phyloP scores from a whole-genome alignment of 345 rosid genomes.

The Mangifera indica region DNA sequence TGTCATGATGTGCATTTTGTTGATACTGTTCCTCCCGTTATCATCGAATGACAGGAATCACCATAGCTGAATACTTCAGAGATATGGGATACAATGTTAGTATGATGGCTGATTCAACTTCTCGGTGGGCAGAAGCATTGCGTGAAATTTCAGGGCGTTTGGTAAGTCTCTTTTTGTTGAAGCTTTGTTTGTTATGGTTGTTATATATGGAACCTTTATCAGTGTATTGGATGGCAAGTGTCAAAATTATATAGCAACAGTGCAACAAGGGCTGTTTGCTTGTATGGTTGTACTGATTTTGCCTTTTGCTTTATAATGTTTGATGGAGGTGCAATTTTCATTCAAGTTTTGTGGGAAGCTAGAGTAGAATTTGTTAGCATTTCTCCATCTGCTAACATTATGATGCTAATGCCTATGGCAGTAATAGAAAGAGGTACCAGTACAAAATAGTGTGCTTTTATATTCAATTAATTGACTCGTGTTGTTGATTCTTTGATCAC shows the following conservation, averaged over 20 bases:
- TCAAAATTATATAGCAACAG: not conserved
- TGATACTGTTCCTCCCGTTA: constrained; percentile 10
- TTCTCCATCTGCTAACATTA: not conserved
- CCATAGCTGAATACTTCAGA: constrained; percentile 95
- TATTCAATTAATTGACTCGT: too few species aligned
- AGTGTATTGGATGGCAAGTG: not conserved
- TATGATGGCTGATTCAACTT: constrained; percentile 99
- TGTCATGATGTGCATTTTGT: not conserved
- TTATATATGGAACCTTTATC: not conserved
- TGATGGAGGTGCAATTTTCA: not conserved
- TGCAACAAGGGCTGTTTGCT: not conserved
- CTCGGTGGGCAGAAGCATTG: constrained; percentile 99
- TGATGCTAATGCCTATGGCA: not conserved
- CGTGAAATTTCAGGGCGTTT: constrained; percentile 99
- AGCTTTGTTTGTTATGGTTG: not conserved
- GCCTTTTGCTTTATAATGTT: not conserved
- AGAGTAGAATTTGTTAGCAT: not conserved
- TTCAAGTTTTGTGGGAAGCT: not conserved
- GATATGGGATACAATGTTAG: constrained; percentile 99
- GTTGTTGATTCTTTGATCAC: too few species aligned
- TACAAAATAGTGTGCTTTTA: too few species aligned
- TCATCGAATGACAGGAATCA: constrained; percentile 62
- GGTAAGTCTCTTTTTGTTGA: constrained; percentile 42
- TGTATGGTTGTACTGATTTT: not conserved
- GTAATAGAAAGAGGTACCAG: too few species aligned